Base-by-base conservation (phyloP, 805 yeast species). In the Zygotorulaspora florentina region DNA sequence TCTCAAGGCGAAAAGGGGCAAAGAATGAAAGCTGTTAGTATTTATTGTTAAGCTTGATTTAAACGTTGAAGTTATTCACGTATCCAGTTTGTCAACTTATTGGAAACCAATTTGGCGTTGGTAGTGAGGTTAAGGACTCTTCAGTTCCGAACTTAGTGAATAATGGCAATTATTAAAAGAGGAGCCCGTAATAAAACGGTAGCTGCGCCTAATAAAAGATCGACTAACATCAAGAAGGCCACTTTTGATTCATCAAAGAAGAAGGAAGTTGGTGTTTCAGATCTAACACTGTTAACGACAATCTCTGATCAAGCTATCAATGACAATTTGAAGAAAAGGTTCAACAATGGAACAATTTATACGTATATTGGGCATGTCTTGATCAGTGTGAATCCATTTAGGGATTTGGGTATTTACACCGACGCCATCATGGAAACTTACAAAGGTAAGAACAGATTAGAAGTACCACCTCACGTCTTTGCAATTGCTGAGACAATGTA, bases 191-290 rank as follows among this genome's bases (percentile, higher is more conserved):
- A 70, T 62, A 80, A 73, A 53, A 69, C 70, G 27, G 70, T 70
- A 41, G 73, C 63, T 58, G 78, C 71, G 55, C 87, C 81, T 31
- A 77, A 78, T 38, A 77, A 76, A 58, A 74, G 79, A 54, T 70
- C 74, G 45, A 62, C 59, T 15, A 82, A 70, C 33, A 81, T 86
- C 45, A 81, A 86, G 62, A 91, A 91, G 72, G 97, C 97, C 11
- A 85, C 88, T 40, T 93, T 89, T 64, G 98, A 93, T 57, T 68
- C 84, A 28, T 71, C 81, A 43, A 89, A 89, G 70, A 87, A 87
- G 75, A 87, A 89, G 65, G 98, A 93, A 67, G 98, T 93, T n/a
- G 99, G 99, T 43, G 97, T 93, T 8, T 84, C 95, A 35, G 99
- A 93, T 67, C 73, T 93, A 60, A 93, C 99, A 0, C 70, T 93